These are phyloP conservation scores for Sporothrix variecibatus DNA, from an alignment of 2,329 filamentous ascomycete species.

Conservation along the genomic window DNA sequence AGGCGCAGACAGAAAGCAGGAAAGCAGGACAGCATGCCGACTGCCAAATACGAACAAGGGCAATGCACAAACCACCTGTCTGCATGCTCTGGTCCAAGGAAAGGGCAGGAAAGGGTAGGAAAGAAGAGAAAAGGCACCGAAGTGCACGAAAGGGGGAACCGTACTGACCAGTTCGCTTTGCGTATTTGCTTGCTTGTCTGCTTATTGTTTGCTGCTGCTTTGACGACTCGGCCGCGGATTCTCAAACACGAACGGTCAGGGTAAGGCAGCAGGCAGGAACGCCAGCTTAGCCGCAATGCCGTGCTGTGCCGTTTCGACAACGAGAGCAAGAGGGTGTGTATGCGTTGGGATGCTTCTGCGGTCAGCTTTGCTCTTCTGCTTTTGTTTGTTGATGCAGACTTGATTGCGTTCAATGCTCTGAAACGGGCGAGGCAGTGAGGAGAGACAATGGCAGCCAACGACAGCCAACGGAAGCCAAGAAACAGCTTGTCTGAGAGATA, in stretches of 20 bases:
- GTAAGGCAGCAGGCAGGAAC: constrained; percentile 16
- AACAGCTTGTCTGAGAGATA: constrained; percentile 10
- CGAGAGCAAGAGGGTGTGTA: background rate
- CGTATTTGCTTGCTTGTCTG: too few relatives aligned
- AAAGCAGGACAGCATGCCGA: background rate
- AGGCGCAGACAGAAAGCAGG: constrained; percentile 14
- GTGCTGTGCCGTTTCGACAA: constrained; percentile 13
- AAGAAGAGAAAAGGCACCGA: background rate
- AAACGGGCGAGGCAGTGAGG: background rate
- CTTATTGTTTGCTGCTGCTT: too few relatives aligned
- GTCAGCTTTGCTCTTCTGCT: background rate
- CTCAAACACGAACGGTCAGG: constrained; percentile 24
- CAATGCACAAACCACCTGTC: constrained; percentile 19
- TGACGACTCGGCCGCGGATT: constrained; percentile 20
- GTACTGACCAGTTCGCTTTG: constrained; percentile 24
- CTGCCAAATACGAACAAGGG: background rate
- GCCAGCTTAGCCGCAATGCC: constrained; percentile 24
- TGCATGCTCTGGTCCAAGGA: constrained; percentile 2
- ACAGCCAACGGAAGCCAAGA: background rate
- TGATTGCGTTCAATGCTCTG: background rate
- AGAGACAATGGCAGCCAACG: background rate
- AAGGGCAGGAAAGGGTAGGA: background rate
- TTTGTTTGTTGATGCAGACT: background rate
- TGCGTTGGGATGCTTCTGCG: constrained; percentile 5
- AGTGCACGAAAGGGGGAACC: background rate